A percentile compares a stretch with the other conserved stretches of the same genome.
These are phyloP conservation scores for Phytopythium helicoides DNA, from an alignment of 352 stramenopile genomes.

Conservation along the genomic window DNA sequence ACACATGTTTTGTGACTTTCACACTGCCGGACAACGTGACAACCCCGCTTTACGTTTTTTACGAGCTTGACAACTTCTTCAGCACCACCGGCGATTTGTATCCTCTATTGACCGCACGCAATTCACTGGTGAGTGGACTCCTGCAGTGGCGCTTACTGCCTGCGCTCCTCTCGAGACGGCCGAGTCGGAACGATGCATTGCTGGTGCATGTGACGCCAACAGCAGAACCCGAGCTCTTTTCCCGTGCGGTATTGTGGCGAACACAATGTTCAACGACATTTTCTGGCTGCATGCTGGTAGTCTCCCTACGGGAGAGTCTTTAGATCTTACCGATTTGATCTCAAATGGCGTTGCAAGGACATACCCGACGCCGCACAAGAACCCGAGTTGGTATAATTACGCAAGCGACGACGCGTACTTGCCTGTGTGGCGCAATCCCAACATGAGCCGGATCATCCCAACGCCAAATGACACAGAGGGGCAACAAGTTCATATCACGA, in stretches of 20 bases:
- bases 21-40: slow-evolving; percentile 46
- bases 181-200: slow-evolving; percentile 33
- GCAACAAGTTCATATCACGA: slow-evolving; percentile 26
- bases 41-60: slow-evolving; percentile 45
- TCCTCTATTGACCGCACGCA: slow-evolving; percentile 64
- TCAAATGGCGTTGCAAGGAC: slow-evolving; percentile 40
- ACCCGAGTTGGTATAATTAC: slow-evolving; percentile 43
- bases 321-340: slow-evolving; percentile 37
- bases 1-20: slow-evolving; percentile 70
- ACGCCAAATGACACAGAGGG: slow-evolving; percentile 16
- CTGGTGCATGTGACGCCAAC: slow-evolving; percentile 29
- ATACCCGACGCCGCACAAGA: slow-evolving; percentile 60
- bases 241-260: slow-evolving; percentile 71
- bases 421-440: slow-evolving; percentile 69
- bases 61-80: slow-evolving; percentile 60
- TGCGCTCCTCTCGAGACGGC: slow-evolving; percentile 51
- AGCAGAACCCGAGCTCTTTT: slow-evolving; percentile 43
- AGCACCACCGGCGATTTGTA: slow-evolving; percentile 75
- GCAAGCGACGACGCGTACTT: slow-evolving; percentile 32
- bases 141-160: slow-evolving; percentile 27
- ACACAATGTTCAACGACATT: slow-evolving; percentile 86
- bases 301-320: slow-evolving; percentile 38
- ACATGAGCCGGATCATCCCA: slow-evolving; percentile 72
- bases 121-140: slow-evolving; percentile 59
- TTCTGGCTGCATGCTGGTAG: slow-evolving; percentile 70